Percentiles rank a stretch among this genome's conserved stretches.
Conservation (phyloP, 164 flowering plant species). For the Vitis amurensis region DNA sequence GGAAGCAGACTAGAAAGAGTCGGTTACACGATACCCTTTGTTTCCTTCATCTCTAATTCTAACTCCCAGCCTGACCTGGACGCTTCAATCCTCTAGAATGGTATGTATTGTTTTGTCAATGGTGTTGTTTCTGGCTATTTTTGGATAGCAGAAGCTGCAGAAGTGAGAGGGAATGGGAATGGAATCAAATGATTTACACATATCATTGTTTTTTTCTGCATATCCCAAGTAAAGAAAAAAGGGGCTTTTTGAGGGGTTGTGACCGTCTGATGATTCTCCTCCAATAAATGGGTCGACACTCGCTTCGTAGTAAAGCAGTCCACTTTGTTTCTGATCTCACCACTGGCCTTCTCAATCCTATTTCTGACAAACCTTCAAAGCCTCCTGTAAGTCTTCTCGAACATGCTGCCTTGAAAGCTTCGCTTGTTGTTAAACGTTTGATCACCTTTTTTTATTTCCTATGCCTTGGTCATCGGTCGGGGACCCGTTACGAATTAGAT, state of each 20-base stretch:
- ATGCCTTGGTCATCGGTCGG: background rate
- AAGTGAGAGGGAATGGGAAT: no score
- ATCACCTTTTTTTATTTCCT: constrained; percentile 1
- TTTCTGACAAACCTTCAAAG: constrained; percentile 72
- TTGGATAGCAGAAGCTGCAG: background rate
- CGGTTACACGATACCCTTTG: background rate
- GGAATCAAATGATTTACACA: no score
- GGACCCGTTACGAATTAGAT: constrained; percentile 1
- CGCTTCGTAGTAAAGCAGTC: constrained; percentile 77
- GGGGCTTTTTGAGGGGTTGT: no score
- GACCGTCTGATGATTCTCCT: no score
- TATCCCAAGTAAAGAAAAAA: no score
- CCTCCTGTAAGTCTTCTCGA: constrained; percentile 20
- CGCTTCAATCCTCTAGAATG: no score
- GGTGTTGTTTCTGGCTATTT: background rate
- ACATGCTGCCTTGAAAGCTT: background rate
- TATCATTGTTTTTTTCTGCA: no score
- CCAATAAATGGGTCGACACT: constrained; percentile 38
- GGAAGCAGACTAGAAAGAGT: no score
- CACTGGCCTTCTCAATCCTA: constrained; percentile 83
- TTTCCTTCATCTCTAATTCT: background rate
- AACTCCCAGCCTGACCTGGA: no score
- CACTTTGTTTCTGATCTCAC: constrained; percentile 92
- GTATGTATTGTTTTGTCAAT: no score
- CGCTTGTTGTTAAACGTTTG: background rate